Evolutionary conservation across 768 basidiomycete genomes (phyloP), one percentile per base, ranked within the genome.

Genomic region (Hemileccinum rubropunctum): DNA sequence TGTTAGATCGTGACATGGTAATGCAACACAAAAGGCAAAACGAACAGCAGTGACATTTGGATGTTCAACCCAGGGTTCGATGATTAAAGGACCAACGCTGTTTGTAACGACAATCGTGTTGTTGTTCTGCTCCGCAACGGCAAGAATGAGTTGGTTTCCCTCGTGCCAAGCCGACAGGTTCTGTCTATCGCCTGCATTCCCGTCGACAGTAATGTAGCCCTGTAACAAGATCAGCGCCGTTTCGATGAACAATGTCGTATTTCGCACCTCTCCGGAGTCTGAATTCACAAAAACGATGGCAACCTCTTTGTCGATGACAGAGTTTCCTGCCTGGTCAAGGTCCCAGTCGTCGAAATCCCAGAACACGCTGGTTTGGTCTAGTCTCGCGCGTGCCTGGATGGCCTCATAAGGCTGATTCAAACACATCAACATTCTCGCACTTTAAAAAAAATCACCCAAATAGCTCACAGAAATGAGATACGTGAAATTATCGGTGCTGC

Each of bases 21-120:
- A 30, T 30, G 28, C 11, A 30, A 30, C 9, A 12, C 28, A 12
- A 30, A 9, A 32, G 17, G 42, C 5, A 27, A n/a, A 27, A 71
- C 82, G 58, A 15, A 84, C 79, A 3, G 73, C 82, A 6, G 82
- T 82, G 56, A 84, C 77, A 51, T 93, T 93, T 2, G 88, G 82
- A 53, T 93, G 77, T 12, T 77, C 75, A 23, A 83, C 82, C 89
- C 90, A 93, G 6, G 75, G 61, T 66, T 92, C 79, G n/a, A 80
- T 61, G 39, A 75, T 68, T 3, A 88, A 77, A 0, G 86, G 84
- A 4, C 91, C 91, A 28, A 91, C 86, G 8, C 82, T 82, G 66
- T 92, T 84, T 2, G 87, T 71, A 14, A 95, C 79, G 21, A 91
- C 93, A 46, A 94, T 77, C 4, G 88, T 91, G 64, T 91, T 91